Evolutionary conservation across 257 asterid species (phyloP).

Genomic region (Solanum sejunctum): DNA sequence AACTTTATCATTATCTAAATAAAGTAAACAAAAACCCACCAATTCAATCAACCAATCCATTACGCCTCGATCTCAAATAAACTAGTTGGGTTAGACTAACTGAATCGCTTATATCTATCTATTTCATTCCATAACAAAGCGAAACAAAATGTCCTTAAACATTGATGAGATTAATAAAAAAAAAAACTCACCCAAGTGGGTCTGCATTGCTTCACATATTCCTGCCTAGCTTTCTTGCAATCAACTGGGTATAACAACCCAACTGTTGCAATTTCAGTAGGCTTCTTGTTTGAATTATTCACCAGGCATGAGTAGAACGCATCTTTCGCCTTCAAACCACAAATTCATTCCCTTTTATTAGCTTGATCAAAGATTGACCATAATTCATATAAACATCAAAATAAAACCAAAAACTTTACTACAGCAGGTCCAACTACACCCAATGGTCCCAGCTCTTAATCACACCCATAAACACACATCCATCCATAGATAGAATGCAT

Average conservation of each 20-base stretch:
- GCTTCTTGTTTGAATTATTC: constrained; percentile 61
- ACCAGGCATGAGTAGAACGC: constrained; percentile 80
- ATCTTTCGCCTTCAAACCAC: constrained; percentile 71
- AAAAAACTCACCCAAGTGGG: constrained; percentile 69
- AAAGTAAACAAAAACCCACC: not conserved
- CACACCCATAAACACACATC: constrained; percentile 2
- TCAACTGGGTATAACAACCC: constrained; percentile 86
- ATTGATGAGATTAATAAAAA: not conserved
- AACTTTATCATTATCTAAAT: not conserved
- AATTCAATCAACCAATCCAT: not conserved
- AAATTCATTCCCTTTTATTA: not conserved
- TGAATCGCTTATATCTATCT: not conserved
- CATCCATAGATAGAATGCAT: constrained; percentile 75
- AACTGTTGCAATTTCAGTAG: constrained; percentile 68
- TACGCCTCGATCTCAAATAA: not conserved
- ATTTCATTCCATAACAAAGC: not conserved
- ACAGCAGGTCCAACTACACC: not conserved
- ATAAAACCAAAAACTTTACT: not conserved
- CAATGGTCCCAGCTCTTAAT: not conserved
- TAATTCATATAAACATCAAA: not conserved
- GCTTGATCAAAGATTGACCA: not conserved
- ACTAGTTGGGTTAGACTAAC: not conserved
- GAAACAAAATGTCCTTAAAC: not conserved
- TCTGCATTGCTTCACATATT: constrained; percentile 61
- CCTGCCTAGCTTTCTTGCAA: constrained; percentile 64